These are phyloP conservation scores for Euphorbia peplus DNA, from an alignment of 345 rosid species.

Conservation along the genomic window DNA sequence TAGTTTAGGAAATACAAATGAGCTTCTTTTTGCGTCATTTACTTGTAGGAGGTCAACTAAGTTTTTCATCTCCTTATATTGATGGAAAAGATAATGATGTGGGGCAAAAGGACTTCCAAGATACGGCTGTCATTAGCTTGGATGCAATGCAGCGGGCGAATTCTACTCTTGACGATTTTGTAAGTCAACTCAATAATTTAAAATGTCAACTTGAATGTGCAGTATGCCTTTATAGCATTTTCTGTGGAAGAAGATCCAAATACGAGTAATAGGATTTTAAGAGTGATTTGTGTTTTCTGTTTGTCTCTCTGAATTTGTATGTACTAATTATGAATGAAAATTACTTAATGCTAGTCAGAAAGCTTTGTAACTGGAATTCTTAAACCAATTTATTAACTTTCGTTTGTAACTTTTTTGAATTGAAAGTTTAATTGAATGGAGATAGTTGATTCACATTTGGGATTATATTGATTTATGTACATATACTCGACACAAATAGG, in stretches of 20 bases:
- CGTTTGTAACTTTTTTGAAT: background rate
- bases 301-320: background rate
- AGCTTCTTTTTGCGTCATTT: background rate
- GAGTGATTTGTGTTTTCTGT: background rate
- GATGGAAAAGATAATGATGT: constrained; percentile 8
- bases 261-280: background rate
- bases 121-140: constrained; percentile 53
- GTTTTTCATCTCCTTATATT: background rate
- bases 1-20: background rate
- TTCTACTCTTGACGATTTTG: constrained; percentile 91
- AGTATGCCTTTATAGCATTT: background rate
- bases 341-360: background rate
- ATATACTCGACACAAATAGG: background rate
- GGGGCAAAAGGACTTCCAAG: constrained; percentile 16
- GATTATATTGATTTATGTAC: background rate
- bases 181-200: constrained; percentile 31
- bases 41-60: constrained; percentile 13
- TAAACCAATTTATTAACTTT: background rate
- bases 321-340: background rate
- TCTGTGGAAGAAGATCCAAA: background rate
- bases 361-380: background rate
- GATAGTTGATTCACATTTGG: background rate
- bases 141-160: constrained; percentile 85
- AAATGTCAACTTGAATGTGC: background rate
- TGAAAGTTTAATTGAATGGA: background rate